Base-by-base conservation (phyloP, 2,329 filamentous ascomycete genomes). In the Alternaria longipes region DNA sequence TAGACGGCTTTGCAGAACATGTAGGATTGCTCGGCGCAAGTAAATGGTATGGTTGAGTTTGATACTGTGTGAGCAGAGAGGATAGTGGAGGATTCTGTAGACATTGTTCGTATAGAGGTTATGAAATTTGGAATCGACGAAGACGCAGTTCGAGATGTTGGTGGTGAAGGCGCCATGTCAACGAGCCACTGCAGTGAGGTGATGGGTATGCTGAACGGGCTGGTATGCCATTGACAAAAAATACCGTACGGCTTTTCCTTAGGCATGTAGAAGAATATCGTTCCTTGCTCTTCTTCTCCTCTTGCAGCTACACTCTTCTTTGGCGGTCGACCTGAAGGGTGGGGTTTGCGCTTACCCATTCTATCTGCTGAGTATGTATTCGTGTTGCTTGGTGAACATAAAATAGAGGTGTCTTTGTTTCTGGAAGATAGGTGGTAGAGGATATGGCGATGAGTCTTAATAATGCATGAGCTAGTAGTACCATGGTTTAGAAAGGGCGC, bases 161-260 rank as follows among this genome's bases (percentile, higher is more conserved):
- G 30, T 26, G 56, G 53, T 18, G 54, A 6, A 11, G 54, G 53
- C 3, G 40, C 42, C 8, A 40, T 41, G 30, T 44, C 44, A 44
- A 32, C 32, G 8, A 67, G 55, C 57, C 63, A 67, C 8, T 38
- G 16, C 0, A 68, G 53, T 4, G 59, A 65, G 2, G 53, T 14
- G 1, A 45, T 57, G 5, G 79, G 78, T 54, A 81, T 79, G 38
- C 58, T 76, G 67, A 86, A 86, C 14, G 79, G 77, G 20, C 77
- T 81, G 30, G 74, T 66, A 64, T 84, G 84, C 85, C 85, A 87
- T 71, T 88, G 85, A 1, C 82, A 86, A 54, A 87, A 80, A 71
- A 80, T 84, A 36, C 83, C 84, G 12, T 80, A 76, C 8, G 74
- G 67, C 0, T 74, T 66, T 51, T 84, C 79, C 4, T 79, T 77